Evolutionary conservation across 129 eudicot species (phyloP).

Genomic region (Tagetes patula): DNA sequence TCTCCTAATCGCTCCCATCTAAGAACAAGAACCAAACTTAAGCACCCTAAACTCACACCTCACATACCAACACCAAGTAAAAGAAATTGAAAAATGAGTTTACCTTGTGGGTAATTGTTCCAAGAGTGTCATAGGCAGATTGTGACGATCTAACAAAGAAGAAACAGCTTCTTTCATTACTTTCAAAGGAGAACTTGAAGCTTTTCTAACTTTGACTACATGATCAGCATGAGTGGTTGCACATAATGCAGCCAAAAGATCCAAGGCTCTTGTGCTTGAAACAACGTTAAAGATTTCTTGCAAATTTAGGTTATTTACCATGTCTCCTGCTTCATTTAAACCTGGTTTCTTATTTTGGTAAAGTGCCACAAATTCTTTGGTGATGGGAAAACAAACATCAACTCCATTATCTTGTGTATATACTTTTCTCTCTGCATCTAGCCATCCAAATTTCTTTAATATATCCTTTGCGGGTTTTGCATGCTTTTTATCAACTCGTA

Average conservation of each 20-base stretch:
- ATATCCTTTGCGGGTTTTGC: constrained; percentile 81
- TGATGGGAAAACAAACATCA: constrained; percentile 76
- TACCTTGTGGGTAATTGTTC: constrained; percentile 87
- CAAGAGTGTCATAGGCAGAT: constrained; percentile 51
- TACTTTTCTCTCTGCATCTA: constrained; percentile 80
- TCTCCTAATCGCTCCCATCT: constrained; percentile 99
- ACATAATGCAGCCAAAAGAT: constrained; percentile 51
- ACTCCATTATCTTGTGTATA: constrained; percentile 59
- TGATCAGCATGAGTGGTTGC: constrained; percentile 59
- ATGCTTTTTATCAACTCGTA: constrained; percentile 60
- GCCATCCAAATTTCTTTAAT: constrained; percentile 83
- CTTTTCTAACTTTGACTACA: constrained; percentile 57
- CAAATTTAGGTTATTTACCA: constrained; percentile 21
- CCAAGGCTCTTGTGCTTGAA: constrained; percentile 50
- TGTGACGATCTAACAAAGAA: constrained; percentile 50
- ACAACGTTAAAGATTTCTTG: constrained; percentile 38
- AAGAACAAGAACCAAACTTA: constrained; percentile 5
- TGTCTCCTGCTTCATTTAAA: constrained; percentile 29
- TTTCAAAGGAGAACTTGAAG: constrained; percentile 61
- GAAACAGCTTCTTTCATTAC: constrained; percentile 66
- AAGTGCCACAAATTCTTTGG: constrained; percentile 50
- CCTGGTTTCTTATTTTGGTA: constrained; percentile 35
- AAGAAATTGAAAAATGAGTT: neutral
- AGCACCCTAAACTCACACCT: constrained; percentile 2
- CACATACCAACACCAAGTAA: neutral